Evolutionary conservation across 2,329 filamentous ascomycete species (phyloP).

Genomic region (Aureobasidium subglaciale): DNA sequence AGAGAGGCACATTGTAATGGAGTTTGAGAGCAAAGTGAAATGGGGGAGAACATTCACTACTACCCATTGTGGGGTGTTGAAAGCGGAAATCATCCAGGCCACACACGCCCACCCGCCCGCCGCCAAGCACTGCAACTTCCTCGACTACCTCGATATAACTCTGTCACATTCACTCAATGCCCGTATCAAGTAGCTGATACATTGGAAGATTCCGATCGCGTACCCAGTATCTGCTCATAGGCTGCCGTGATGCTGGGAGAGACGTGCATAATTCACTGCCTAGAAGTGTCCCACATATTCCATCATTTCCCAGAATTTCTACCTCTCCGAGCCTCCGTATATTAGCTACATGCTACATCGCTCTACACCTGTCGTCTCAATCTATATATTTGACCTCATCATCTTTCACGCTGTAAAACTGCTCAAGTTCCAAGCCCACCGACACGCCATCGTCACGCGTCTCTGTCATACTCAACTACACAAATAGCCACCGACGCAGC

Average conservation of each 20-base stretch:
- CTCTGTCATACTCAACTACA: neutral
- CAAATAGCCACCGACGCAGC: neutral
- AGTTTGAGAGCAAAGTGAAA: neutral
- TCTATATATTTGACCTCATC: neutral
- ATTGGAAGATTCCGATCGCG: no score
- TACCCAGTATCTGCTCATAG: no score
- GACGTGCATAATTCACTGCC: neutral
- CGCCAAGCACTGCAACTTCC: no score
- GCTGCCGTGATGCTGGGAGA: no score
- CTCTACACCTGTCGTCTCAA: neutral
- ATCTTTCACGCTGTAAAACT: neutral
- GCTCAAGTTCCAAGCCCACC: neutral
- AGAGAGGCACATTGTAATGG: constrained; percentile 23
- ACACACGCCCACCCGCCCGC: no score
- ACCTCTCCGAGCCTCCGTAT: neutral
- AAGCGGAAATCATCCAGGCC: neutral
- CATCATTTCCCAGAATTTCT: neutral
- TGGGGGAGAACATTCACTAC: no score
- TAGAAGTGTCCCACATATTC: neutral
- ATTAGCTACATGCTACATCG: neutral
- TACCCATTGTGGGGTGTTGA: neutral
- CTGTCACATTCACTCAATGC: no score
- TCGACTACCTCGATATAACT: no score
- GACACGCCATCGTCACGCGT: neutral
- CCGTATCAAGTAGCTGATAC: neutral